Evolutionary conservation across 371 early-diverging fungal species (phyloP).

Genomic region (Funneliformis caledonium): DNA sequence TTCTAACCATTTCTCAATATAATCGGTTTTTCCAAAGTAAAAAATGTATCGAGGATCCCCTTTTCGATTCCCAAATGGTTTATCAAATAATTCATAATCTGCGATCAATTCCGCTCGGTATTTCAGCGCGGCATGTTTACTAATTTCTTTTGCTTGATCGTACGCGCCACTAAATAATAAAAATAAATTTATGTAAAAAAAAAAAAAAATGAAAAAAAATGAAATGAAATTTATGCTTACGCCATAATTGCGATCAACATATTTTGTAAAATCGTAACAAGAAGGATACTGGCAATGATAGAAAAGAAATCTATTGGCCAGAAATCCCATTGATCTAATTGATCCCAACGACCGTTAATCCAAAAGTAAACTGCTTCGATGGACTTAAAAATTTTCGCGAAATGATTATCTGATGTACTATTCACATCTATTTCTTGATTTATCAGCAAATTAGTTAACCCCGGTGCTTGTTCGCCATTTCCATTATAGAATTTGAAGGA

Average conservation of each 20-base stretch:
- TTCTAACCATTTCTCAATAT: constrained; percentile 10
- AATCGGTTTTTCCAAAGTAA: not conserved
- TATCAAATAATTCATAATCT: constrained; percentile 5
- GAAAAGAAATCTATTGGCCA: constrained; percentile 15
- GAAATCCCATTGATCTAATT: constrained; percentile 24
- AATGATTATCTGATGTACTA: constrained; percentile 1
- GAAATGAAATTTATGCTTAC: not conserved
- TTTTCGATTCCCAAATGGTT: not conserved
- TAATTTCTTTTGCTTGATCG: not conserved
- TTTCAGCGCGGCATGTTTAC: not conserved
- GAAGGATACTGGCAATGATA: constrained; percentile 1
- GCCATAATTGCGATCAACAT: constrained; percentile 30
- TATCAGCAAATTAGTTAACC: not conserved
- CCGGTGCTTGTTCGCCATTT: not conserved
- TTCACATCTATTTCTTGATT: not conserved
- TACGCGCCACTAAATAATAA: not conserved
- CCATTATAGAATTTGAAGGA: not conserved
- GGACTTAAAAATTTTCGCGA: not conserved
- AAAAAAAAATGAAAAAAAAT: not conserved
- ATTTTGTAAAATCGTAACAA: constrained; percentile 31
- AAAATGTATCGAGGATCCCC: constrained; percentile 20
- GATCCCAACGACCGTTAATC: constrained; percentile 31
- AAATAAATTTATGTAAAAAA: not conserved
- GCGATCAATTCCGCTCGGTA: constrained; percentile 6
- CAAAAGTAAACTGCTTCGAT: constrained; percentile 21